phyloP scores from a whole-genome alignment of 306 rosid species.

The Purshia tridentata region DNA sequence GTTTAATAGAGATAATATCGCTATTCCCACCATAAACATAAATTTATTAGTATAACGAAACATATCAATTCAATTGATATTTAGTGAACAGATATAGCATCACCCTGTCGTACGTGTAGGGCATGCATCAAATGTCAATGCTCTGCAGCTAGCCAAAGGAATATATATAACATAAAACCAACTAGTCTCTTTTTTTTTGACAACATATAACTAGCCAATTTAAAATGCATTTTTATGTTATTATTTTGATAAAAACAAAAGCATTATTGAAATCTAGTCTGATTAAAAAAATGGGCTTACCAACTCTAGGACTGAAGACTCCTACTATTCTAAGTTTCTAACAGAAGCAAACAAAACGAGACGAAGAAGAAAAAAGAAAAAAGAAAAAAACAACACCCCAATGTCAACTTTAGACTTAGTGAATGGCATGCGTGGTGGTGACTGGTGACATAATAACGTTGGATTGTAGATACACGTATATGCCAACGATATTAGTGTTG shows the following conservation, averaged over 20 bases:
- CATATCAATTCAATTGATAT: neutral
- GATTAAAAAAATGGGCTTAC: neutral
- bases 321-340: neutral
- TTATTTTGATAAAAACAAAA: neutral
- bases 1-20: too few relatives aligned
- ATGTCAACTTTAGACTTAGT: slow-evolving; percentile 19
- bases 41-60: neutral
- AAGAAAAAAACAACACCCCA: neutral
- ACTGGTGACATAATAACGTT: neutral
- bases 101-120: neutral
- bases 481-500: too few relatives aligned
- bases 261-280: neutral
- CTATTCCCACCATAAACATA: neutral
- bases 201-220: neutral
- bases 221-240: neutral
- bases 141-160: neutral
- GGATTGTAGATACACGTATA: too few relatives aligned
- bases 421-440: slow-evolving; percentile 14
- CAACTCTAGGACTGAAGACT: neutral
- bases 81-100: neutral
- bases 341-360: neutral
- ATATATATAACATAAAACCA: neutral
- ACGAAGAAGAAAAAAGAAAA: neutral
- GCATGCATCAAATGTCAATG: slow-evolving; percentile 1
- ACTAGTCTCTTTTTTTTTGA: neutral